Conservation (phyloP, 768 basidiomycete genomes). For the Amanita molliuscula region DNA sequence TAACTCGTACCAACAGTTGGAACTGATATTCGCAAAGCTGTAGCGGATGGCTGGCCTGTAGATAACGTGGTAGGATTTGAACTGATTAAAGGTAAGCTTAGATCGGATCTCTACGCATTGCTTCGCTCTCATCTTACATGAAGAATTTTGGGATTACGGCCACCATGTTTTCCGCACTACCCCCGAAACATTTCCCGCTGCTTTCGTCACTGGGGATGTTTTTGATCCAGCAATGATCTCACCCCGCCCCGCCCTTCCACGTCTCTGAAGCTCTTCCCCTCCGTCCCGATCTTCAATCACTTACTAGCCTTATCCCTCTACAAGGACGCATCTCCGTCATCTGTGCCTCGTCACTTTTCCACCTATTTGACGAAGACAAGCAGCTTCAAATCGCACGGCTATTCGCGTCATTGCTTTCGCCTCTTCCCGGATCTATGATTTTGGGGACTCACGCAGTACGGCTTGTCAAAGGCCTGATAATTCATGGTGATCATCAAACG, state of each 20-base stretch:
- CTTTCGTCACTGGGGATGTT: constrained; percentile 47
- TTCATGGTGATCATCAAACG: constrained; percentile 11
- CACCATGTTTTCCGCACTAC: constrained; percentile 49
- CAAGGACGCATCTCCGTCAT: constrained; percentile 38
- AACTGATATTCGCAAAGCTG: constrained; percentile 27
- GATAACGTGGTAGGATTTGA: constrained; percentile 26
- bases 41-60: constrained; percentile 28
- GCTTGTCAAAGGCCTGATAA: constrained; percentile 19
- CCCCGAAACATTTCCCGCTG: constrained; percentile 38
- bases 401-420: constrained; percentile 21
- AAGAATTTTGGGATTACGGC: constrained; percentile 54
- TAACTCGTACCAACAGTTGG: constrained; percentile 20
- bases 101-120: background rate
- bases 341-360: constrained; percentile 24
- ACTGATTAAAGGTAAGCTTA: constrained; percentile 19
- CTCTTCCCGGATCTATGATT: constrained; percentile 22
- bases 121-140: background rate
- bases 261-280: background rate
- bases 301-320: constrained; percentile 18
- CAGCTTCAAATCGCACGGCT: constrained; percentile 20
- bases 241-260: constrained; percentile 10
- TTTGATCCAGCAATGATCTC: constrained; percentile 36
- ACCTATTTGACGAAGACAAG: constrained; percentile 24
- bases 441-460: constrained; percentile 26
- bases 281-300: constrained; percentile 8